Conservation (phyloP, 345 rosid genomes). For the Gossypium ekmanianum region DNA sequence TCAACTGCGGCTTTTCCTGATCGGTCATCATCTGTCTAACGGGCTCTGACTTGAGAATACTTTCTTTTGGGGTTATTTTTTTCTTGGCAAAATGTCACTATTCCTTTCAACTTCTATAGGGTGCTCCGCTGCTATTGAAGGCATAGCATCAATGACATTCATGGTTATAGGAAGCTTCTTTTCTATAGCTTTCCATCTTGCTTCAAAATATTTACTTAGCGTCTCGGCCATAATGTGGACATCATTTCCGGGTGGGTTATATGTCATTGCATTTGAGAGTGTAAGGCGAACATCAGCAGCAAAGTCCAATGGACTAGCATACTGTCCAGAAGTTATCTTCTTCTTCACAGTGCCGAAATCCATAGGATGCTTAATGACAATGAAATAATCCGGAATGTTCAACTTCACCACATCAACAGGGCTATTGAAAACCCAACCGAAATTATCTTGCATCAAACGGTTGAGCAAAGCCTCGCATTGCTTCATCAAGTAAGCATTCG, state of each 20-base stretch:
- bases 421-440: constrained; percentile 56
- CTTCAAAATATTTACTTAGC: constrained; percentile 62
- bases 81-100: constrained; percentile 33
- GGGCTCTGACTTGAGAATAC: constrained; percentile 36
- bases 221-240: constrained; percentile 65
- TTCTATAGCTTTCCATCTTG: constrained; percentile 75
- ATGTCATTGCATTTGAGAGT: constrained; percentile 72
- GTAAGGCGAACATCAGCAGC: constrained; percentile 83
- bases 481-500: constrained; percentile 46
- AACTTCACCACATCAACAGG: constrained; percentile 77
- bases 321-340: constrained; percentile 49
- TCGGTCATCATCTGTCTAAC: constrained; percentile 44
- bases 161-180: constrained; percentile 49
- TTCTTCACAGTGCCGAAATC: constrained; percentile 78
- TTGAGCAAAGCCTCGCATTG: constrained; percentile 59
- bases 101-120: constrained; percentile 32
- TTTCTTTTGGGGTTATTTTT: constrained; percentile 32
- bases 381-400: constrained; percentile 85
- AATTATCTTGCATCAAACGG: constrained; percentile 59
- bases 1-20: constrained; percentile 50
- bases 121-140: constrained; percentile 26
- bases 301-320: constrained; percentile 58
- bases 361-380: constrained; percentile 83
- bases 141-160: constrained; percentile 27
- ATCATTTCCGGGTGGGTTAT: constrained; percentile 82